phyloP scores from a whole-genome alignment of 1,284 basidiomycete genomes.

The Entoloma clypeatum region DNA sequence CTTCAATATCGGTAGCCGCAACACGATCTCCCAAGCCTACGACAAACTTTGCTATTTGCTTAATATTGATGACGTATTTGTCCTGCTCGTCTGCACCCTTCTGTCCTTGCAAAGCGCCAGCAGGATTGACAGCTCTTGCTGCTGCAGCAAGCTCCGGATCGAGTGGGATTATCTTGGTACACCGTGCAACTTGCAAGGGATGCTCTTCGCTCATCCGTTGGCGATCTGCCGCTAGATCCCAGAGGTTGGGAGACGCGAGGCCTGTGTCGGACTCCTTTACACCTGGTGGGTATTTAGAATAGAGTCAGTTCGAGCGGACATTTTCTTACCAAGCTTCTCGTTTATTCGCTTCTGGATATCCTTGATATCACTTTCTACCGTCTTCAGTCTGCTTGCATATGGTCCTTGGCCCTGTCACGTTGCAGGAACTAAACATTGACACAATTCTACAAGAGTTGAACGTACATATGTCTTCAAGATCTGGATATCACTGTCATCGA shows the following conservation, averaged over 20 bases:
- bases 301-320: not conserved
- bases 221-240: conserved; percentile 88
- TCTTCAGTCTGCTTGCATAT: conserved; percentile 87
- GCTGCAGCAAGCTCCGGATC: conserved; percentile 69
- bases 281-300: conserved; percentile 39
- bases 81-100: conserved; percentile 95
- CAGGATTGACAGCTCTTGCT: conserved; percentile 67
- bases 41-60: conserved; percentile 99
- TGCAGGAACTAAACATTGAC: conserved; percentile 19
- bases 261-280: conserved; percentile 99
- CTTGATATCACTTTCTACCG: conserved; percentile 90
- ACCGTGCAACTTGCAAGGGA: conserved; percentile 94
- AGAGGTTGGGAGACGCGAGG: conserved; percentile 93
- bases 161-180: conserved; percentile 96
- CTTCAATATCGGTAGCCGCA: conserved; percentile 97
- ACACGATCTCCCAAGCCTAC: conserved; percentile 96
- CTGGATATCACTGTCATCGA: conserved; percentile 99
- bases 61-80: conserved; percentile 99
- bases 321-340: conserved; percentile 80
- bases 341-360: conserved; percentile 97
- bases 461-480: conserved; percentile 96
- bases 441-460: conserved; percentile 9
- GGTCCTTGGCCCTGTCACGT: conserved; percentile 98
- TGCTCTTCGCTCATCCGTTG: conserved; percentile 92
- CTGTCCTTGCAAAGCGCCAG: conserved; percentile 76